Evolutionary conservation across 352 stramenopile genomes (phyloP), one percentile per base, ranked within the genome.

Genomic region (Pythium apleroticum): DNA sequence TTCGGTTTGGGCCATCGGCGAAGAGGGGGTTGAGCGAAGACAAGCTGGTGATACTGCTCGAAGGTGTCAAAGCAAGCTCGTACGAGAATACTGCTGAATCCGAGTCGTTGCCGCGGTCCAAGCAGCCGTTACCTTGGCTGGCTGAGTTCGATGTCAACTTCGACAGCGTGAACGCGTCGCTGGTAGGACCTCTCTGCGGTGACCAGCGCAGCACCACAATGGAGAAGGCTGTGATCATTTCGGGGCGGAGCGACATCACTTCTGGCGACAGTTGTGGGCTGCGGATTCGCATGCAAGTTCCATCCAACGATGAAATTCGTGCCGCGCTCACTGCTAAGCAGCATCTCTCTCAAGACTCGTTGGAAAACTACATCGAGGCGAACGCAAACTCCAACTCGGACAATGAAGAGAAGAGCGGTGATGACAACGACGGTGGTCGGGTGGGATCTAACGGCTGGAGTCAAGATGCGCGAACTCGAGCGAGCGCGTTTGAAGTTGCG

Each of bases 1-100:
- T 95, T 72, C 84, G 85, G 9, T 94, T 93, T 65, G 88, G 88
- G 8, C 58, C 67, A 20, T 94, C 85, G 7, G 91, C 84, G 6
- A 92, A 81, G 60, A 81, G 85, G 30, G 88, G 88, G 14, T 62
- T 95, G 30, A 93, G 83, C 57, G 88, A 96, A 82, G 88, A 96
- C 65, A 82, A 79, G 52, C 62, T 96, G 27, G 53, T 93, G 30
- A 39, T 96, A 43, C 75, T 75, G 24, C 65, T 96, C n/a, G 80
- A 91, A 49, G 66, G 63, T 25, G 80, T 94, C 4, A 88, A 85
- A 19, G 64, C 89, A 14, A 85, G 75, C 1, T 71, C 64, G 9
- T 73, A 75, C 25, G 62, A 48, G 20, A 56, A 68, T 30, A 41
- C 39, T 20, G 20, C 39, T 31, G 63, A 60, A 27, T 4, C 7